Percentiles rank a stretch among this genome's conserved stretches.
phyloP scores from a whole-genome alignment of 192 early-diverging fungal genomes.

The Dimargaris cristalligena region DNA sequence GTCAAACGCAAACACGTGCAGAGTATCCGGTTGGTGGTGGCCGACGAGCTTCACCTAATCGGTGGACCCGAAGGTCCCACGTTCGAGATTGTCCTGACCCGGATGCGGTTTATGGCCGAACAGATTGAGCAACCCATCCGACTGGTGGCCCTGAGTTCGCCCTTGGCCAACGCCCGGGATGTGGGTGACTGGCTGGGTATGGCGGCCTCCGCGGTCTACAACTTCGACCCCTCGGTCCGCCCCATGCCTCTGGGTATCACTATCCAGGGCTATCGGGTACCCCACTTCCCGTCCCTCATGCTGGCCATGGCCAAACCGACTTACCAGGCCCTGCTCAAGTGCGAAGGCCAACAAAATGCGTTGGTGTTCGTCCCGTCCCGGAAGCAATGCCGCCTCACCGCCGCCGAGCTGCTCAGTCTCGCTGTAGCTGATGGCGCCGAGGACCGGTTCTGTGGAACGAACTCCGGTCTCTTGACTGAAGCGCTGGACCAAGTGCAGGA shows the following conservation, averaged over 20 bases:
- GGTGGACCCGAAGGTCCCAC: constrained; percentile 78
- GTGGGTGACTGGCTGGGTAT: constrained; percentile 95
- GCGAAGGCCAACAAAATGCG: constrained; percentile 36
- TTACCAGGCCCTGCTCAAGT: constrained; percentile 54
- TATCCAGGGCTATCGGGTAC: constrained; percentile 80
- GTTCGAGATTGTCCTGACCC: constrained; percentile 82
- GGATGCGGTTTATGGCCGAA: constrained; percentile 82
- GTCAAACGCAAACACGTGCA: constrained; percentile 88
- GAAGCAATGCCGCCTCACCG: constrained; percentile 74
- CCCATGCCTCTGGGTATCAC: constrained; percentile 89
- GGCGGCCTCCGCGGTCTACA: constrained; percentile 58
- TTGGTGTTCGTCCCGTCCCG: constrained; percentile 89
- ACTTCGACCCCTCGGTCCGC: constrained; percentile 86
- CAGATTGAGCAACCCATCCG: constrained; percentile 68
- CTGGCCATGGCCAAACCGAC: constrained; percentile 79
- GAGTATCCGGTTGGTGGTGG: constrained; percentile 71
- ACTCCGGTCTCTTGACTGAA: constrained; percentile 17
- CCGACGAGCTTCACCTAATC: constrained; percentile 89
- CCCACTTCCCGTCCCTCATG: constrained; percentile 93
- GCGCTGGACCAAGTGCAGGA: constrained; percentile 48
- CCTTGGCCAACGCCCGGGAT: constrained; percentile 93
- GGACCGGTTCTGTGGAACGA: constrained; percentile 55
- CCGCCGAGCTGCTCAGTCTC: constrained; percentile 66
- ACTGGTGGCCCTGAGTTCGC: constrained; percentile 79
- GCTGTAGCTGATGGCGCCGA: constrained; percentile 60